These are phyloP conservation scores for Teunomyces panamensis DNA, from an alignment of 805 yeast genomes.

Conservation along the genomic window DNA sequence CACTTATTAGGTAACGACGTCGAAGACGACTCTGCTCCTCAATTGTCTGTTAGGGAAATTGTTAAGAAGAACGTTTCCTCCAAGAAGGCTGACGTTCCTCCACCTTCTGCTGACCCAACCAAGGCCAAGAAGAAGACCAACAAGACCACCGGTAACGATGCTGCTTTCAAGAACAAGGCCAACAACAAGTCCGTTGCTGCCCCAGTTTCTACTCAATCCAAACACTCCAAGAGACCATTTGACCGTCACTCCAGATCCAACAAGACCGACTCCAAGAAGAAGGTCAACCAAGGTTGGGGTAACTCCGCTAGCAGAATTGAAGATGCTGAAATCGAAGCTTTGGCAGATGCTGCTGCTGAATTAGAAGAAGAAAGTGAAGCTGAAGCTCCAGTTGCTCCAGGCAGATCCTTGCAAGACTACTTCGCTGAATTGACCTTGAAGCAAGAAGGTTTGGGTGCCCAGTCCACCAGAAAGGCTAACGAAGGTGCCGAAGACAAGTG, in stretches of 20 bases:
- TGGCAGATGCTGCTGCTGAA: slow-evolving; percentile 40
- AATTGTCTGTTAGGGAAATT: slow-evolving; percentile 63
- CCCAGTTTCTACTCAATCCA: slow-evolving; percentile 50
- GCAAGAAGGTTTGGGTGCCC: slow-evolving; percentile 38
- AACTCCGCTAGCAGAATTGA: slow-evolving; percentile 65
- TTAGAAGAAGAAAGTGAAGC: slow-evolving; percentile 38
- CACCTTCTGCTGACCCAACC: slow-evolving; percentile 77
- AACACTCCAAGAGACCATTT: slow-evolving; percentile 53
- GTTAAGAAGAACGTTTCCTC: slow-evolving; percentile 82
- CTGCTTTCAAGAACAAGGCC: slow-evolving; percentile 61
- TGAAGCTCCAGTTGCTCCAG: slow-evolving; percentile 49
- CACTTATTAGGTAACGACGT: slow-evolving; percentile 87
- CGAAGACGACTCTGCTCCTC: slow-evolving; percentile 67
- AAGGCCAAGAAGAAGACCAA: slow-evolving; percentile 71
- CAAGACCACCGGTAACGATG: slow-evolving; percentile 81
- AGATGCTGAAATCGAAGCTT: slow-evolving; percentile 58
- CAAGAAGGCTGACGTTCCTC: slow-evolving; percentile 81
- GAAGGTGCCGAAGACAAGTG: slow-evolving; percentile 55
- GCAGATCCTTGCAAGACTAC: slow-evolving; percentile 83
- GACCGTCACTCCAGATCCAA: slow-evolving; percentile 90
- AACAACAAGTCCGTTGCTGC: slow-evolving; percentile 70
- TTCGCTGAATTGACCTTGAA: slow-evolving; percentile 60
- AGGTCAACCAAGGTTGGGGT: slow-evolving; percentile 86
- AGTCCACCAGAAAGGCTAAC: slow-evolving; percentile 49
- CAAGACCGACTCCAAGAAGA: slow-evolving; percentile 82